phyloP scores from a whole-genome alignment of 108 stramenopile species.

The Skeletonema marinoi region DNA sequence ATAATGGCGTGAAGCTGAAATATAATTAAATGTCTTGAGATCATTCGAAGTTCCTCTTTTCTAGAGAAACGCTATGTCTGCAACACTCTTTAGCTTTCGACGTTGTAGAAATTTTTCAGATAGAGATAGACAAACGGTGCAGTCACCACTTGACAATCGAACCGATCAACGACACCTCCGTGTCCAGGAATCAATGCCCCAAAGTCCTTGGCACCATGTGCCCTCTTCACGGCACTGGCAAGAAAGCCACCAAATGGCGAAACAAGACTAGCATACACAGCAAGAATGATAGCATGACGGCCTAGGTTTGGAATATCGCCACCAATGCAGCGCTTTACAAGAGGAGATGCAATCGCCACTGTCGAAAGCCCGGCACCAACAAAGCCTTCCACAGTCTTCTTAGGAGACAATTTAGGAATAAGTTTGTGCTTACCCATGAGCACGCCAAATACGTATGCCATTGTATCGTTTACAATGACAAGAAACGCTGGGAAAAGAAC shows the following conservation, averaged over 20 bases:
- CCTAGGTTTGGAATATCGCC: slow-evolving; percentile 18
- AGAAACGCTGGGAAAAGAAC: slow-evolving; percentile 83
- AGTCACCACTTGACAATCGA: slow-evolving; percentile 95
- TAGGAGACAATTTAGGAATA: slow-evolving; percentile 87
- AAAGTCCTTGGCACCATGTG: slow-evolving; percentile 97
- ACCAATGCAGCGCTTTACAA: slow-evolving; percentile 17
- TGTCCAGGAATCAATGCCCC: slow-evolving; percentile 96
- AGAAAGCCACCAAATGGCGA: slow-evolving; percentile 99
- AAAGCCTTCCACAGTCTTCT: slow-evolving; percentile 98
- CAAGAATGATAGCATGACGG: slow-evolving; percentile 79
- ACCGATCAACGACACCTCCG: slow-evolving; percentile 96
- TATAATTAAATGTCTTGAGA: neutral
- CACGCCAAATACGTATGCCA: slow-evolving; percentile 89
- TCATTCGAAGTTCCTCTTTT: neutral
- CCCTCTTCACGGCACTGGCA: slow-evolving; percentile 96
- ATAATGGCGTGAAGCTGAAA: neutral
- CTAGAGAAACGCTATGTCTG: neutral
- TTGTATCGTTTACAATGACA: slow-evolving; percentile 86
- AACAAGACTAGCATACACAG: slow-evolving; percentile 88
- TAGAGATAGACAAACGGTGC: slow-evolving; percentile 89
- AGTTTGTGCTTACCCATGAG: slow-evolving; percentile 76
- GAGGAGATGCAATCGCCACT: slow-evolving; percentile 40
- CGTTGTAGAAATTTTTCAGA: slow-evolving; percentile 30
- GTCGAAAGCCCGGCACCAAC: slow-evolving; percentile 90
- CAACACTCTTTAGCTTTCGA: neutral